phyloP scores from a whole-genome alignment of 108 stramenopile genomes.

The Cyclotella sp. region DNA sequence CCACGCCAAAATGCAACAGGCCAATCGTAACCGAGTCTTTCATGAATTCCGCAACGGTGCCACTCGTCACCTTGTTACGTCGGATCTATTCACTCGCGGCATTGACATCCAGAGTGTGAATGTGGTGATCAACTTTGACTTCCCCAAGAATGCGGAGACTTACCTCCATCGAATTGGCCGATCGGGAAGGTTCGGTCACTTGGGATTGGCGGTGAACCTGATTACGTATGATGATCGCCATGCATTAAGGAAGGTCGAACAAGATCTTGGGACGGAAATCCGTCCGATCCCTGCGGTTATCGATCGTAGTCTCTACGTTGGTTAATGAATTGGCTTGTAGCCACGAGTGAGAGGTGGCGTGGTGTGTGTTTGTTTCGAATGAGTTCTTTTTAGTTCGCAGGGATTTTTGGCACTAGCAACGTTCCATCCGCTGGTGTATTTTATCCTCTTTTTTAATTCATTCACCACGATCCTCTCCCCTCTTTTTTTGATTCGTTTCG shows the following conservation, averaged over 20 bases:
- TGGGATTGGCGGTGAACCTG: conserved; percentile 98
- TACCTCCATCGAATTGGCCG: conserved; percentile 99
- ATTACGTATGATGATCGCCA: conserved; percentile 96
- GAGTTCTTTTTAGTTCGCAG: conserved; percentile 31
- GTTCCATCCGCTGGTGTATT: conserved; percentile 45
- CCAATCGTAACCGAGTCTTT: conserved; percentile 97
- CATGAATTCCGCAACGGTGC: conserved; percentile 99
- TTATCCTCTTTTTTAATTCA: conserved; percentile 46
- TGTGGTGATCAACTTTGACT: conserved; percentile 99
- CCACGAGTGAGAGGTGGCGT: conserved; percentile 57
- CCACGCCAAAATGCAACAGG: conserved; percentile 99
- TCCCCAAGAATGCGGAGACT: conserved; percentile 98
- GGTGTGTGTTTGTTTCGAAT: conserved; percentile 46
- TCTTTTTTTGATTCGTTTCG: conserved; percentile 38
- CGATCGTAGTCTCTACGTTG: conserved; percentile 96
- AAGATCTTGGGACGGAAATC: conserved; percentile 98
- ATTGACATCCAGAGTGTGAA: conserved; percentile 99
- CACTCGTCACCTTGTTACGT: conserved; percentile 97
- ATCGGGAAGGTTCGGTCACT: conserved; percentile 97
- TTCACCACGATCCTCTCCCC: conserved; percentile 58
- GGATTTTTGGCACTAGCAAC: conserved; percentile 39
- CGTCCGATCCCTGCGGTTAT: conserved; percentile 95
- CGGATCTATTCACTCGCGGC: conserved; percentile 98
- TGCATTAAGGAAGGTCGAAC: conserved; percentile 86
- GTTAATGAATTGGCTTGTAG: conserved; percentile 55